These are phyloP conservation scores for Solanum habrochaites DNA, from an alignment of 257 asterid species.

Conservation along the genomic window DNA sequence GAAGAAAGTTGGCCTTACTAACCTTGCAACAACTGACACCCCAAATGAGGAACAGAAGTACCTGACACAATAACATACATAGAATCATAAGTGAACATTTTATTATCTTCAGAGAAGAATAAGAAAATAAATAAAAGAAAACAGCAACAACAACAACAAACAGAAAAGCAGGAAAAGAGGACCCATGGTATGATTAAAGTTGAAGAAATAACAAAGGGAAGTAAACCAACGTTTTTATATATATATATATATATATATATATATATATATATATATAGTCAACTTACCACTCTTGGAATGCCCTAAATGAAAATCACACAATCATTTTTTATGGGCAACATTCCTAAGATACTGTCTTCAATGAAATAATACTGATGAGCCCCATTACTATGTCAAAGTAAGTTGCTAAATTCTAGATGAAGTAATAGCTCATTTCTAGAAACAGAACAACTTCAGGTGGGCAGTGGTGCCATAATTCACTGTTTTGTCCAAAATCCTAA, in stretches of 20 bases:
- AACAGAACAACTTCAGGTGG: neutral
- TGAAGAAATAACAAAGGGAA: neutral
- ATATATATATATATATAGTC: neutral
- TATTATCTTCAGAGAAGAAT: neutral
- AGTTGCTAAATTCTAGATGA: neutral
- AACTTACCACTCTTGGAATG: neutral
- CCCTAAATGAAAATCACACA: neutral
- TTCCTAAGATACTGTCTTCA: neutral
- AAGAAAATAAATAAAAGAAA: neutral
- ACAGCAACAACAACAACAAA: neutral
- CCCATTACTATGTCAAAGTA: neutral
- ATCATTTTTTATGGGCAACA: neutral
- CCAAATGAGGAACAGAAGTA: conserved; percentile 74
- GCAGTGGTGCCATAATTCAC: neutral
- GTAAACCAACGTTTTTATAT: neutral
- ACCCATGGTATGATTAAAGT: neutral
- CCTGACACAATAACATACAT: conserved; percentile 32
- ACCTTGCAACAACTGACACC: conserved; percentile 89
- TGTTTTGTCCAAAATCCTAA: neutral
- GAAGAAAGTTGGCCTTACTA: conserved; percentile 12
- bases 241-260: too few species aligned
- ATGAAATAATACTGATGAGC: neutral
- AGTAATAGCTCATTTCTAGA: neutral
- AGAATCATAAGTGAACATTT: neutral
- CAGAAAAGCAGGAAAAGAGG: neutral